Base-by-base conservation (phyloP, 202 grass and related monocot species). In the Saccharum hybrid region DNA sequence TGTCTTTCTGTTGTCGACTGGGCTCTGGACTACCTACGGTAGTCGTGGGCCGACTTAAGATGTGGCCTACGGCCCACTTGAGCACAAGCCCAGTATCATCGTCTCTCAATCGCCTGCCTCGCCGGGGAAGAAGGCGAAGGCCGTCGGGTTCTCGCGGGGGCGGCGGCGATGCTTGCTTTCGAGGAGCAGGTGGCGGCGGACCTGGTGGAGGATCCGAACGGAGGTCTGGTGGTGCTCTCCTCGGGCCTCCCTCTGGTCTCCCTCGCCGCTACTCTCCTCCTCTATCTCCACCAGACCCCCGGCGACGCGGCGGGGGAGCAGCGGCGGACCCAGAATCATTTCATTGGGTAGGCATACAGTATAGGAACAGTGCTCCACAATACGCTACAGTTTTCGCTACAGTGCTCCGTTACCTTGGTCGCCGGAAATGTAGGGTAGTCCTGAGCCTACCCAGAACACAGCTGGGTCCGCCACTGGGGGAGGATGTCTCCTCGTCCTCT, bases 181-280 rank as follows among this genome's bases (percentile, higher is more conserved):
- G 90, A 98, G 77, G 90, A 91, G 83, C 92, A 93, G 77, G 80
- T 94, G 69, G 28, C 91, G 85, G 81, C 85, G 45, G 95, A 94
- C 84, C 85, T 98, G 22, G 81, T 93, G 54, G 95, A 98, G 42
- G 95, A 98, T 57, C 70, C 86, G 77, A 98, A 98, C 72, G 95
- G 95, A 57, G 92, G 92, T 4, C 80, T 98, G 22, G 82, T 93
- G 67, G 88, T 98, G 21, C 82, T 98, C 71, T 92, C 90, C 38
- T 91, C 92, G 5, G 90, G 95, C n/a, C 85, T 94, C 73, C 89
- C 90, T 33, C 65, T 98, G 52, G 80, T 92, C 18, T 92, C 92
- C 63, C 36, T 94, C 59, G 75, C 87, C 66, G 79, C 88, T 36
- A 76, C 92, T 30, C 88, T 97, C 63, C 79, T 97, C 52, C 75